Evolutionary conservation across 179 eudicot genomes (phyloP).

Genomic region (Beta corolliflora): DNA sequence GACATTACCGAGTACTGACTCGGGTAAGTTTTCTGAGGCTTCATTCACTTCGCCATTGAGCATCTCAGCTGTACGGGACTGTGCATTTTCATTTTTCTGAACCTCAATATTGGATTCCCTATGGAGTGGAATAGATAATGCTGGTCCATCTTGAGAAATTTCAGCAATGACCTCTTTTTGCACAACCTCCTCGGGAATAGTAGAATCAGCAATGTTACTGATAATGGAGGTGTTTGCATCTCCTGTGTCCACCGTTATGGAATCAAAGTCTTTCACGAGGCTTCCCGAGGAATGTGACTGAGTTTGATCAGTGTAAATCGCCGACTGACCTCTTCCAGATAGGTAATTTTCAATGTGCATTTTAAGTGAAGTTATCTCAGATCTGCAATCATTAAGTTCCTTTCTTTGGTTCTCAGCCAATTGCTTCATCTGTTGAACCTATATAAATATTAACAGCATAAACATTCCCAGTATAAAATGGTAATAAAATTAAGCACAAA

Average conservation of each 20-base stretch:
- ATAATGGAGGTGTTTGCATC: conserved; percentile 35
- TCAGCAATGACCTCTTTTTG: conserved; percentile 46
- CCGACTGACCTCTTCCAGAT: conserved; percentile 39
- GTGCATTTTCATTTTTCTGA: conserved; percentile 36
- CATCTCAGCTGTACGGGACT: conserved; percentile 32
- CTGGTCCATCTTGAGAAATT: conserved; percentile 30
- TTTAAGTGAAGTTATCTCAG: conserved; percentile 95
- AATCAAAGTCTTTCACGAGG: conserved; percentile 46
- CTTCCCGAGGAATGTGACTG: conserved; percentile 45
- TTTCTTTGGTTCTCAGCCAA: conserved; percentile 64
- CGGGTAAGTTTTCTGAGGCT: conserved; percentile 35
- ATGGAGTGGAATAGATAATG: conserved; percentile 29
- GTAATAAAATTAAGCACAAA: conserved; percentile 9
- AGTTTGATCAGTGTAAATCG: conserved; percentile 37
- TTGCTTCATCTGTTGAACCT: conserved; percentile 80
- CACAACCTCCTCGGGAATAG: conserved; percentile 34
- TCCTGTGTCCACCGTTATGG: conserved; percentile 50
- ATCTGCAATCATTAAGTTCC: conserved; percentile 86
- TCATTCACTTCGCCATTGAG: conserved; percentile 34
- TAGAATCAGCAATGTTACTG: conserved; percentile 39
- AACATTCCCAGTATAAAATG: not conserved
- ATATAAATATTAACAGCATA: conserved; percentile 23
- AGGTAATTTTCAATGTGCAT: conserved; percentile 85
- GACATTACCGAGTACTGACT: conserved; percentile 25
- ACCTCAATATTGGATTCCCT: conserved; percentile 35